These are phyloP conservation scores for Cyclotella choctawhatcheeana DNA, from an alignment of 108 stramenopile species.

Conservation along the genomic window DNA sequence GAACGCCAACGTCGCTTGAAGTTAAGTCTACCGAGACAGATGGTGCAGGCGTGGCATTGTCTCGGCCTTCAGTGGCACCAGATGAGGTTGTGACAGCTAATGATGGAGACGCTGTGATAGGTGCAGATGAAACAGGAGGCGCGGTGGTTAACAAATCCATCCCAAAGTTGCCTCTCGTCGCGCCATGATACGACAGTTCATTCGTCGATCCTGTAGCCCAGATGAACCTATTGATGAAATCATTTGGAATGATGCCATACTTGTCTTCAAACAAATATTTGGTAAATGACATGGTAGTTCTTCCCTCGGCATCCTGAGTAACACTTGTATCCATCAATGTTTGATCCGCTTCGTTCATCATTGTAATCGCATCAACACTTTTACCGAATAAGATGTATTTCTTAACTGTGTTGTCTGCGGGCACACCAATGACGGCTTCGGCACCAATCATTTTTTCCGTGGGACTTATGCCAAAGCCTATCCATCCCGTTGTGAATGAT, in stretches of 20 bases:
- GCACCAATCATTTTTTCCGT: constrained; percentile 22
- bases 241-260: constrained; percentile 41
- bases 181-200: constrained; percentile 47
- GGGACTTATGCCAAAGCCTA: constrained; percentile 20
- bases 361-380: constrained; percentile 9
- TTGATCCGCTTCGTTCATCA: constrained; percentile 45
- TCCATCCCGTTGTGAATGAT: constrained; percentile 17
- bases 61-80: background rate
- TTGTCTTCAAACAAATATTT: constrained; percentile 63
- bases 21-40: no score
- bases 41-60: background rate
- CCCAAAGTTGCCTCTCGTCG: constrained; percentile 1
- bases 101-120: background rate
- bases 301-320: constrained; percentile 39
- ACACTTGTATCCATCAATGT: constrained; percentile 60
- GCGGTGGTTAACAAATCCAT: constrained; percentile 3
- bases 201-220: constrained; percentile 52
- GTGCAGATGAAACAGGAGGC: background rate
- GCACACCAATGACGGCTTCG: constrained; percentile 30
- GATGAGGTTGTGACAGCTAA: background rate
- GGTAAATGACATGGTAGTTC: constrained; percentile 63
- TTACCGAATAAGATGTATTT: constrained; percentile 27
- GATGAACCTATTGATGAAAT: constrained; percentile 53
- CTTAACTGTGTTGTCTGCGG: constrained; percentile 21
- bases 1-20: no score